phyloP scores from a whole-genome alignment of 2,329 filamentous ascomycete species.

The Diaporthe sp. region DNA sequence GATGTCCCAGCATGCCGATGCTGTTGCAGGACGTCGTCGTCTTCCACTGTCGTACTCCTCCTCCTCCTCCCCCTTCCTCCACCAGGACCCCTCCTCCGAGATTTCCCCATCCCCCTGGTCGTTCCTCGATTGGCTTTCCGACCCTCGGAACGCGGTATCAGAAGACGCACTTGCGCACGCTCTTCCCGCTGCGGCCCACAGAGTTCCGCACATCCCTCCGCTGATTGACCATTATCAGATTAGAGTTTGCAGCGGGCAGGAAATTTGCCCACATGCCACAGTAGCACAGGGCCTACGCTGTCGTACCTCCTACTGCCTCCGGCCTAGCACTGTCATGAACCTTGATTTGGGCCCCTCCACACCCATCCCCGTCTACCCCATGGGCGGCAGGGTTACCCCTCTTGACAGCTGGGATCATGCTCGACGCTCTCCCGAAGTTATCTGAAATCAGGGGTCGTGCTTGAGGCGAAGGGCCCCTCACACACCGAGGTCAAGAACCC shows the following conservation, averaged over 20 bases:
- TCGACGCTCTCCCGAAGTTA: neutral
- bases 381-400: conserved; percentile 27
- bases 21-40: neutral
- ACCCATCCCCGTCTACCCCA: conserved; percentile 12
- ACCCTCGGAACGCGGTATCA: conserved; percentile 4
- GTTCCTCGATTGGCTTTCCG: conserved; percentile 19
- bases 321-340: conserved; percentile 13
- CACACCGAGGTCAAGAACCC: conserved; percentile 4
- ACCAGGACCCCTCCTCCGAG: neutral
- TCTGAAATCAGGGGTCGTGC: conserved; percentile 28
- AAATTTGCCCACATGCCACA: conserved; percentile 17
- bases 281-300: conserved; percentile 6
- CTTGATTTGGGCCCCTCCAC: conserved; percentile 10
- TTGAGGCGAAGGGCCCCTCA: neutral
- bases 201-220: conserved; percentile 25
- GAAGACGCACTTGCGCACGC: conserved; percentile 9
- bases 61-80: neutral
- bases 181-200: conserved; percentile 23
- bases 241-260: conserved; percentile 26
- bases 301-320: conserved; percentile 10
- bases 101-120: neutral
- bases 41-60: neutral
- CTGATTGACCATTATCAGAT: conserved; percentile 12
- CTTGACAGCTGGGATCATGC: conserved; percentile 27
- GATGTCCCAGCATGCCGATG: neutral